phyloP scores from a whole-genome alignment of 2,329 filamentous ascomycete species.

The Sporothrix globosa region DNA sequence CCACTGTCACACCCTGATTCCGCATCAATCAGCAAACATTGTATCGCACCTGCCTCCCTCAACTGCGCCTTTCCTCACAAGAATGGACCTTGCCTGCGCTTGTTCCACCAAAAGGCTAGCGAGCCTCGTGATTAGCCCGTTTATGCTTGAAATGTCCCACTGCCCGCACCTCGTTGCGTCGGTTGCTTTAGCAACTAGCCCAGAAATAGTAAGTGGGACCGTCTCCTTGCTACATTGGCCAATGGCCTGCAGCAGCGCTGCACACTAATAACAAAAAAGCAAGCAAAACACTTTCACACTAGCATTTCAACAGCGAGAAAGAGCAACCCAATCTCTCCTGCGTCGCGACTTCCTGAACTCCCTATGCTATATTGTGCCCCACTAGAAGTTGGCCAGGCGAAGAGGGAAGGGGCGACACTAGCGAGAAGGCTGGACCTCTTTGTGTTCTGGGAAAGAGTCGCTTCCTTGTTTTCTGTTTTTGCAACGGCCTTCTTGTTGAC shows the following conservation, averaged over 20 bases:
- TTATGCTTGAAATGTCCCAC: conserved; percentile 27
- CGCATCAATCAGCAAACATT: not conserved
- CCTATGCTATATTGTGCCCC: not conserved
- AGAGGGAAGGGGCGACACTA: conserved; percentile 21
- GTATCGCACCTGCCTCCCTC: not conserved
- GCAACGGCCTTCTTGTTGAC: conserved; percentile 22
- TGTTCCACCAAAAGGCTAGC: conserved; percentile 14
- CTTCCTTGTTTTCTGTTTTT: not conserved
- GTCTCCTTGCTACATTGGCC: conserved; percentile 7
- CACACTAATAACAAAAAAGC: conserved; percentile 21
- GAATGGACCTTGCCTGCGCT: conserved; percentile 21
- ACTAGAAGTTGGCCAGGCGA: conserved; percentile 26
- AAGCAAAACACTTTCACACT: conserved; percentile 6
- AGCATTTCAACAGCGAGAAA: not conserved
- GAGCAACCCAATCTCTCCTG: conserved; percentile 5
- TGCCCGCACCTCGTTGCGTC: conserved; percentile 11
- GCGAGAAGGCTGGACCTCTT: not conserved
- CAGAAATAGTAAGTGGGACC: conserved; percentile 28
- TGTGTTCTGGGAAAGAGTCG: not conserved
- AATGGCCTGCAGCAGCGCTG: conserved; percentile 4
- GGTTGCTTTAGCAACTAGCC: conserved; percentile 37
- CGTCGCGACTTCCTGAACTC: not conserved
- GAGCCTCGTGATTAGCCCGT: conserved; percentile 26
- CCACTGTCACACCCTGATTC: not conserved
- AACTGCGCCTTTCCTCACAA: conserved; percentile 1